These are phyloP conservation scores for Syzygium oleosum DNA, from an alignment of 345 rosid genomes.

Conservation along the genomic window DNA sequence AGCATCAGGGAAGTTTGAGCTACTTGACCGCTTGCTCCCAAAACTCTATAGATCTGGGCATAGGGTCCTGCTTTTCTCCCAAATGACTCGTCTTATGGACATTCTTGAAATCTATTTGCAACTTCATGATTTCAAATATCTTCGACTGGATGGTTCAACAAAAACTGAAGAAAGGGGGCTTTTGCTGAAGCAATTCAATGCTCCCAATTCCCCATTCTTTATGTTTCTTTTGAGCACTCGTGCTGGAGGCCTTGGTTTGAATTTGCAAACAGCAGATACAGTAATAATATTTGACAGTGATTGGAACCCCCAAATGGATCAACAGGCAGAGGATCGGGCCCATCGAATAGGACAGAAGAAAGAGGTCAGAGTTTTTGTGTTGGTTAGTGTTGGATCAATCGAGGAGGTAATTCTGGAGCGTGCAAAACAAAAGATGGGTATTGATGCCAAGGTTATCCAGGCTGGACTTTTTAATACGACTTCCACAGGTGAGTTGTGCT, in stretches of 20 bases:
- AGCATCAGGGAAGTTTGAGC: conserved; percentile 97
- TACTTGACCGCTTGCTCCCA: conserved; percentile 93
- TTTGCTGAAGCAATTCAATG: conserved; percentile 80
- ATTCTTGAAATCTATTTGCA: conserved; percentile 84
- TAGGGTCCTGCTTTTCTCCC: conserved; percentile 91
- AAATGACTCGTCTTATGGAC: conserved; percentile 96
- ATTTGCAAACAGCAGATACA: conserved; percentile 93
- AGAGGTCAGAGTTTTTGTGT: conserved; percentile 96
- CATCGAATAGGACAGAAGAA: conserved; percentile 99
- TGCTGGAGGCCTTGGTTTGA: conserved; percentile 99
- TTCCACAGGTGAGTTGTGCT: conserved; percentile 67
- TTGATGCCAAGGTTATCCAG: conserved; percentile 99
- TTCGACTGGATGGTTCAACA: conserved; percentile 94
- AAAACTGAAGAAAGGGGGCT: conserved; percentile 94
- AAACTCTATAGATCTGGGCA: conserved; percentile 81
- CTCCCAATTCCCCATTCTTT: conserved; percentile 92
- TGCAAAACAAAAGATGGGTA: conserved; percentile 99
- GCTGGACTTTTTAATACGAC: conserved; percentile 99
- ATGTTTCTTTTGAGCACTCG: conserved; percentile 98
- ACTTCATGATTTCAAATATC: conserved; percentile 69
- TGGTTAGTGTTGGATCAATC: conserved; percentile 94
- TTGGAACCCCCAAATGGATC: conserved; percentile 99
- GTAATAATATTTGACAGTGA: conserved; percentile 97
- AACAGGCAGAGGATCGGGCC: conserved; percentile 99
- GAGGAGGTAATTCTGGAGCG: conserved; percentile 99